Percentiles rank a stretch among this genome's conserved stretches.
phyloP scores from a whole-genome alignment of 192 early-diverging fungal genomes.

The Helicostylum pulchrum region DNA sequence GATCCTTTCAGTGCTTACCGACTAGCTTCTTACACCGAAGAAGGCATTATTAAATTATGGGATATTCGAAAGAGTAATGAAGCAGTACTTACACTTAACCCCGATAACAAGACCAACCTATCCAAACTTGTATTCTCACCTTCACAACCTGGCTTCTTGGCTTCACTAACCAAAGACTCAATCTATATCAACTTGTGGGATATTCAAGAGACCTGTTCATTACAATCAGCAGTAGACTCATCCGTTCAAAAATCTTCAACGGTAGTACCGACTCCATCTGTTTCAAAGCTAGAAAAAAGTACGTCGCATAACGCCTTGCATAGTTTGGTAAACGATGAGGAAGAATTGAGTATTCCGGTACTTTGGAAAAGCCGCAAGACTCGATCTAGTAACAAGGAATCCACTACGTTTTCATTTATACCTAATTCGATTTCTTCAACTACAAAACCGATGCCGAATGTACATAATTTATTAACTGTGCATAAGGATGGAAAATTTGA shows the following conservation, averaged over 20 bases:
- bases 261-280: neutral
- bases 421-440: neutral
- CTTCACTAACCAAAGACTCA: slow-evolving; percentile 55
- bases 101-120: slow-evolving; percentile 32
- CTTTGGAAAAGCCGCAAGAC: slow-evolving; percentile 32
- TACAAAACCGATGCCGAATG: neutral
- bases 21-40: slow-evolving; percentile 70
- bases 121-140: slow-evolving; percentile 60
- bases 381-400: neutral
- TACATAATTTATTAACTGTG: slow-evolving; percentile 48
- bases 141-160: slow-evolving; percentile 54
- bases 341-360: slow-evolving; percentile 41
- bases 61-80: slow-evolving; percentile 65
- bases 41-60: slow-evolving; percentile 69
- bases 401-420: slow-evolving; percentile 7
- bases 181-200: slow-evolving; percentile 58
- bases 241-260: neutral
- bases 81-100: slow-evolving; percentile 32
- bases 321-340: neutral
- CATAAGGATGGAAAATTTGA: slow-evolving; percentile 54
- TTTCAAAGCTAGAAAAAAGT: neutral
- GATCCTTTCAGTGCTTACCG: slow-evolving; percentile 69
- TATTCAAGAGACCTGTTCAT: slow-evolving; percentile 55
- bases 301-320: neutral
- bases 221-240: slow-evolving; percentile 5